Evolutionary conservation across 805 yeast genomes (phyloP), one percentile per base, ranked within the genome.

Genomic region (Hanseniaspora clermontiae): DNA sequence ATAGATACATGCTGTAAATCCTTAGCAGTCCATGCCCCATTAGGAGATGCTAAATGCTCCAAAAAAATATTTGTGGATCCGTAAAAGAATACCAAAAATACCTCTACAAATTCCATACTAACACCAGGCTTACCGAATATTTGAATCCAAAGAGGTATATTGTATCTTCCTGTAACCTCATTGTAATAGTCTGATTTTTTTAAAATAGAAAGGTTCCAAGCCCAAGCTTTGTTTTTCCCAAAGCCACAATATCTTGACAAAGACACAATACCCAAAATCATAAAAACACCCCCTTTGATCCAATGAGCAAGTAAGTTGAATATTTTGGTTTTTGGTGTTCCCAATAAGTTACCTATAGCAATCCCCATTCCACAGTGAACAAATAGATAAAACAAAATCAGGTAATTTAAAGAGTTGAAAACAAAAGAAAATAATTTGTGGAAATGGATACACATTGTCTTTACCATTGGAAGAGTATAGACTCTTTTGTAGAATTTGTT

Each of bases 271-370:
- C 98, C 98, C 42, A 85, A 71, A 5, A 75, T 60, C 58, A 88
- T 75, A 66, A 91, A 91, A 2, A 91, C 93, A 29, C 91, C 93
- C 59, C 98, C 98, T 69, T 91, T 91, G 68, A 91, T 91, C 77
- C 88, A 87, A 70, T 91, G 98, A 1, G 98, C 98, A 57, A 91
- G 75, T 53, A 91, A 69, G 63, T 87, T 88, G 72, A 87, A 91
- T 14, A 90, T 83, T 20, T 73, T 73, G 12, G 63, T 65, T 15
- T 42, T 45, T 3, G 81, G 90, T 68, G 78, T 70, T 42, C 95
- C 97, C 63, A 89, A 68, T 43, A 83, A 65, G 55, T 77, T 78
- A 46, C 86, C 84, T 6, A 84, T 82, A 7, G 88, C 87, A 19
- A 70, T 36, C 55, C 81, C 82, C 14, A 76, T 72, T 51, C 73